phyloP scores from a whole-genome alignment of 345 rosid species.

The Cardamine occulta region DNA sequence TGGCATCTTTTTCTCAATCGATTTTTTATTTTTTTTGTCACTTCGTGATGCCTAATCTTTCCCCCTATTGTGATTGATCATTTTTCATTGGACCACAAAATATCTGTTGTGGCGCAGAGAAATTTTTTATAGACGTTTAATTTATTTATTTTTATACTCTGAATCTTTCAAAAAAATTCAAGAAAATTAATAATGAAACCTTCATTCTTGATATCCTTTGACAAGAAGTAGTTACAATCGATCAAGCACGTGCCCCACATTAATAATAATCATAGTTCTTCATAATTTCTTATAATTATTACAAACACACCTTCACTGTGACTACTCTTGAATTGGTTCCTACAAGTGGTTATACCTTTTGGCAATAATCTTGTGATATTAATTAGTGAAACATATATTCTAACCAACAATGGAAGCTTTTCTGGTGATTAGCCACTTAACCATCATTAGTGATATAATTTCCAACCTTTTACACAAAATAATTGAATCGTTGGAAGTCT shows the following conservation, averaged over 20 bases:
- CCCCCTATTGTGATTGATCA: neutral
- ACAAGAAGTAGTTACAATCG: slow-evolving; percentile 38
- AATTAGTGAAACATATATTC: slow-evolving; percentile 31
- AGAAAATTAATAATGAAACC: neutral
- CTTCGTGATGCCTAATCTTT: neutral
- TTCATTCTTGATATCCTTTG: slow-evolving; percentile 25
- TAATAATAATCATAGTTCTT: slow-evolving; percentile 30
- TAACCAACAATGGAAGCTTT: slow-evolving; percentile 34
- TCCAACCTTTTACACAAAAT: slow-evolving; percentile 22
- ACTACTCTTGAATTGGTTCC: slow-evolving; percentile 35
- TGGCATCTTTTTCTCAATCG: neutral
- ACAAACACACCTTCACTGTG: slow-evolving; percentile 35
- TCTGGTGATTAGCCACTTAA: slow-evolving; percentile 36
- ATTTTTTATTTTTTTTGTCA: neutral
- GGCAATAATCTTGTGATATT: slow-evolving; percentile 39
- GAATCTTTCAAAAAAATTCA: neutral
- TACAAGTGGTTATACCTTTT: slow-evolving; percentile 35
- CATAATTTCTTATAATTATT: slow-evolving; percentile 26
- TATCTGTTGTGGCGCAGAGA: neutral
- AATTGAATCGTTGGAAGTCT: neutral
- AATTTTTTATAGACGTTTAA: neutral
- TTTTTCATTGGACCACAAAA: slow-evolving; percentile 3
- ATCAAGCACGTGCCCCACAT: slow-evolving; percentile 47
- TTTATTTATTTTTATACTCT: neutral
- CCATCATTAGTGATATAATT: slow-evolving; percentile 33